Base-by-base conservation (phyloP, 1,284 basidiomycete species). In the Leccinum angustisporum region DNA sequence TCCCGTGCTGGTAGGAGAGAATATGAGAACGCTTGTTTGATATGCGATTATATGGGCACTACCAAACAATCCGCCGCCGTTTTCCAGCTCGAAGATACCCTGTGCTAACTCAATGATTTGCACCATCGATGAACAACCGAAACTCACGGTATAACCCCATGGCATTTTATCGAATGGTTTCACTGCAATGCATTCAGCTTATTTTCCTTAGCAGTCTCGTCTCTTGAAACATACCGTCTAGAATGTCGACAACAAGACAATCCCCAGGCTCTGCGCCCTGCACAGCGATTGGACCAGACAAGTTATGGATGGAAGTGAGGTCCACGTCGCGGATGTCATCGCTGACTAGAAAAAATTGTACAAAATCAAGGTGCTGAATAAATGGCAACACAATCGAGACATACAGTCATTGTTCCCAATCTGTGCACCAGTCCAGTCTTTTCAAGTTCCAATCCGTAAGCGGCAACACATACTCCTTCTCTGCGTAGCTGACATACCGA, bases 231-330 rank as follows among this genome's bases (percentile, higher is more conserved):
- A 36, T 66, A 86, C 86, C 84, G 69, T 93, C 89, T 18, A 92
- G 76, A 61, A 93, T 90, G 63, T 93, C 90, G 8, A 92, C 86
- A 4, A 91, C 87, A 11, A 92, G 79, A 59, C 89, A 90, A 70
- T 92, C 91, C 5, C 91, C 91, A 0, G 91, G 90, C 67, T 91
- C 85, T 2, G 91, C 86, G 8, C 87, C 88, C 63, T 90, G 86
- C 16, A 92, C 83, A 0, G 83, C 86, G 60, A 93, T 81, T 0
- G 91, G 91, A 0, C 91, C 91, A 2, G 87, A 87, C 21, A 93
- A 80, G 68, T 92, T 87, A 70, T 92, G 91, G 36, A 88, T 77
- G 68, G 84, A 84, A 14, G 81, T 83, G 40, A 91, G 76, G 66
- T 91, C 84, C 58, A 90, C 80, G 61, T 87, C 79, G 69, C 79